These are phyloP conservation scores for Rhodotorula mucilaginosa DNA, from an alignment of 1,284 basidiomycete genomes.

Conservation along the genomic window DNA sequence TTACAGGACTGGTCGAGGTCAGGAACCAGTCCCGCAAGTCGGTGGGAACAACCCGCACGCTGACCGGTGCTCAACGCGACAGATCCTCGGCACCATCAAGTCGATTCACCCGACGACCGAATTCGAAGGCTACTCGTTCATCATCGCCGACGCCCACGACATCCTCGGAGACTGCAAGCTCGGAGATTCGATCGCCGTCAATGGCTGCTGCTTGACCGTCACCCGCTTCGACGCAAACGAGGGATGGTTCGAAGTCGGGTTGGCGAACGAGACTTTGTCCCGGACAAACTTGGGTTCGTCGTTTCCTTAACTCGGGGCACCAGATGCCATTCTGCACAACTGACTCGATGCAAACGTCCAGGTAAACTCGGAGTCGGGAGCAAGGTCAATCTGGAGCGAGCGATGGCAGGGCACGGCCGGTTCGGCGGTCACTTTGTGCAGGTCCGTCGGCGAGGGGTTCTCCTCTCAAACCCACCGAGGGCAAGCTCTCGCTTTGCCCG, in stretches of 20 bases:
- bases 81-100: slow-evolving; percentile 72
- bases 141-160: slow-evolving; percentile 67
- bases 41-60: not conserved
- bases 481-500: not conserved
- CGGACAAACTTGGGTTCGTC: slow-evolving; percentile 82
- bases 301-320: not conserved
- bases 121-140: slow-evolving; percentile 72
- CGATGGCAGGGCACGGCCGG: slow-evolving; percentile 84
- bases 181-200: slow-evolving; percentile 91
- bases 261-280: slow-evolving; percentile 74
- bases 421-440: slow-evolving; percentile 99
- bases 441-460: slow-evolving; percentile 54
- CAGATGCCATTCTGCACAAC: too few species aligned
- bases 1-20: slow-evolving; percentile 47
- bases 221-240: slow-evolving; percentile 69
- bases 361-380: slow-evolving; percentile 77
- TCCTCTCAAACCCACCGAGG: not conserved
- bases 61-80: slow-evolving; percentile 43
- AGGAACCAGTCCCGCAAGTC: not conserved
- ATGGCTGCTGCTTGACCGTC: slow-evolving; percentile 82
- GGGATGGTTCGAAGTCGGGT: slow-evolving; percentile 87
- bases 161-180: slow-evolving; percentile 88
- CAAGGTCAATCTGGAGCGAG: slow-evolving; percentile 87
- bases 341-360: slow-evolving; percentile 42
- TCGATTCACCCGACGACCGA: slow-evolving; percentile 53